A percentile compares a stretch with the other conserved stretches of the same genome.
These are phyloP conservation scores for Moesziomyces antarcticus DNA, from an alignment of 1,284 basidiomycete species.

Conservation along the genomic window DNA sequence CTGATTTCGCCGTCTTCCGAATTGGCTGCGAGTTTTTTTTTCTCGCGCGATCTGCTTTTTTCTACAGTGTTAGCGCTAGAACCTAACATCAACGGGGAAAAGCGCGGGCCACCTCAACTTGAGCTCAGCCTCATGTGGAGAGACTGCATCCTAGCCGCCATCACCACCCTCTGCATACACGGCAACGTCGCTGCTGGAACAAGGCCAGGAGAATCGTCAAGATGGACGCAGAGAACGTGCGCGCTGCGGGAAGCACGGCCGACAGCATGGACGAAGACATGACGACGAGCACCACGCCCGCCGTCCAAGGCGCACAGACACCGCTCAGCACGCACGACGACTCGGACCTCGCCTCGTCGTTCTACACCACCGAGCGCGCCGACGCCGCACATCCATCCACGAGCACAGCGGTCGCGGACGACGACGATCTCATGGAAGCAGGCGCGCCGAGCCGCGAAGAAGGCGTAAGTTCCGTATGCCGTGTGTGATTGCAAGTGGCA, in stretches of 20 bases:
- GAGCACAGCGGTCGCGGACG: conserved; percentile 3
- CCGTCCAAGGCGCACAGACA: conserved; percentile 15
- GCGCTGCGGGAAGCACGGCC: neutral
- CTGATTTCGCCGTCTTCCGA: neutral
- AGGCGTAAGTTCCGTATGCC: conserved; percentile 7
- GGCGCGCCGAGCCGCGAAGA: conserved; percentile 24
- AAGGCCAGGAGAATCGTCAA: conserved; percentile 1
- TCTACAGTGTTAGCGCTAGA: too few species aligned
- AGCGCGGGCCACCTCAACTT: neutral
- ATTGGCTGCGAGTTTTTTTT: neutral
- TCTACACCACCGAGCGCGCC: conserved; percentile 19
- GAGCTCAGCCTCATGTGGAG: neutral
- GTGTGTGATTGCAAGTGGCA: neutral
- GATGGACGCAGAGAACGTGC: conserved; percentile 10
- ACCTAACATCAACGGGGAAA: neutral
- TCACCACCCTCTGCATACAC: too few species aligned
- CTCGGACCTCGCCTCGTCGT: conserved; percentile 29
- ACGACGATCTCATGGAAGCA: conserved; percentile 29
- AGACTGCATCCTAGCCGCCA: too few species aligned
- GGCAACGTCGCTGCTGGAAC: too few species aligned
- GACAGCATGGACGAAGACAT: conserved; percentile 21
- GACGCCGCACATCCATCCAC: neutral
- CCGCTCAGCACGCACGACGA: conserved; percentile 25
- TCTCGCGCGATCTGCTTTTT: neutral
- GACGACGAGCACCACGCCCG: conserved; percentile 12